Evolutionary conservation across 176 grass and related monocot genomes (phyloP).

Genomic region (Thinopyrum elongatum): DNA sequence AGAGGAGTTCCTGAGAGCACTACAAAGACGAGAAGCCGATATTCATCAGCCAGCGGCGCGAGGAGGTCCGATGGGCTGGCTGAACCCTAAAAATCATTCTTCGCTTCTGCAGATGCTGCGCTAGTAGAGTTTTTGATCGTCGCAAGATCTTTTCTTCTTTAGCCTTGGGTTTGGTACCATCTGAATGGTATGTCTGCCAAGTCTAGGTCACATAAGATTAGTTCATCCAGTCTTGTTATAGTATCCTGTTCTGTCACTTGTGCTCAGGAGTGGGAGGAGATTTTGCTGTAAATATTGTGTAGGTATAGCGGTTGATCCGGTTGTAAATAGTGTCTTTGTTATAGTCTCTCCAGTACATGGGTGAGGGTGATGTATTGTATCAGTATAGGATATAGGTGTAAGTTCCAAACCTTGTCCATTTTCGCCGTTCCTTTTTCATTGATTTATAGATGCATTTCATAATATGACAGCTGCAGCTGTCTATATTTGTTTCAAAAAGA

Average conservation of each 20-base stretch:
- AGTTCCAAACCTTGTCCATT: background rate
- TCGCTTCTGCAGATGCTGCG: conserved; percentile 30
- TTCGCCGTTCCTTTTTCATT: background rate
- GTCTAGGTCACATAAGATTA: background rate
- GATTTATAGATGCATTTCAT: background rate
- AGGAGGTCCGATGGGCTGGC: conserved; percentile 53
- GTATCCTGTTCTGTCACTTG: background rate
- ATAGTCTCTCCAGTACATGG: background rate
- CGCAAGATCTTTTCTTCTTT: background rate
- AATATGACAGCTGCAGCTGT: background rate
- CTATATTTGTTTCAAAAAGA: background rate
- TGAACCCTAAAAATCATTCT: conserved; percentile 47
- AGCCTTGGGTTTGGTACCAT: background rate
- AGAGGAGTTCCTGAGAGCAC: conserved; percentile 71
- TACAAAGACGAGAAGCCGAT: conserved; percentile 68
- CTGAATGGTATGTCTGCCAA: background rate
- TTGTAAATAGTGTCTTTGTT: conserved; percentile 24
- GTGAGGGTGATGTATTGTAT: background rate
- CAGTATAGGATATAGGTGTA: background rate
- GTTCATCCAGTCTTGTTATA: background rate
- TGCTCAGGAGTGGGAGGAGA: background rate
- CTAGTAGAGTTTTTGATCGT: background rate
- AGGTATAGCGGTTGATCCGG: background rate
- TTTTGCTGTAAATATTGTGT: conserved; percentile 28
- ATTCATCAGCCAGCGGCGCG: conserved; percentile 43